These are phyloP conservation scores for Sclerotinia sclerotiorum DNA, from an alignment of 2,329 filamentous ascomycete genomes.

Conservation along the genomic window DNA sequence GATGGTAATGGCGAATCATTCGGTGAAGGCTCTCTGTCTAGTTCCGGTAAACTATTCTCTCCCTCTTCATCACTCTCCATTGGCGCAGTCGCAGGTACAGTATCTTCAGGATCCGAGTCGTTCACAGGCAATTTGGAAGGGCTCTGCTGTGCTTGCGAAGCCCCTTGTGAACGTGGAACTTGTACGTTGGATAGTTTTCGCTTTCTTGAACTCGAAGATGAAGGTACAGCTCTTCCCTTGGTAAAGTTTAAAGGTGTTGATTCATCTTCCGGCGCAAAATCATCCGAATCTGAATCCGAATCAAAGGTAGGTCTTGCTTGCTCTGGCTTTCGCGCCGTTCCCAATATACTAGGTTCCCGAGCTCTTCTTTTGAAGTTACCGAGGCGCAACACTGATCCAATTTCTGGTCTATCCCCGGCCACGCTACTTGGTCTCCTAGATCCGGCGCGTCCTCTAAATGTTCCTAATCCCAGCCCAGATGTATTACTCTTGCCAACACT, in stretches of 20 bases:
- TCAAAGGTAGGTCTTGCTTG: conserved; percentile 43
- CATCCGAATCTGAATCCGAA: conserved; percentile 48
- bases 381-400: conserved; percentile 50
- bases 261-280: conserved; percentile 64
- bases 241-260: conserved; percentile 62
- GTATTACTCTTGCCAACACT: conserved; percentile 36
- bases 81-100: conserved; percentile 34
- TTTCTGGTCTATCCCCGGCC: conserved; percentile 33
- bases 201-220: conserved; percentile 49
- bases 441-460: conserved; percentile 35
- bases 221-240: conserved; percentile 35
- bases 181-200: conserved; percentile 48
- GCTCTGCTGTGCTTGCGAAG: conserved; percentile 31
- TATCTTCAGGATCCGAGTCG: conserved; percentile 29
- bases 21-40: conserved; percentile 22
- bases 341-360: conserved; percentile 62
- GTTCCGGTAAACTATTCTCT: conserved; percentile 21
- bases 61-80: conserved; percentile 26
- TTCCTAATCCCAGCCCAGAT: conserved; percentile 36
- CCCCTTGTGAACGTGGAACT: conserved; percentile 30
- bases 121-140: conserved; percentile 26
- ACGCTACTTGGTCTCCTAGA: conserved; percentile 33
- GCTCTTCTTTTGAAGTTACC: conserved; percentile 57
- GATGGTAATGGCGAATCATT: conserved; percentile 28
- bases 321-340: conserved; percentile 42